These are phyloP conservation scores for Quambalaria eucalypti DNA, from an alignment of 1,284 basidiomycete genomes.

Conservation along the genomic window DNA sequence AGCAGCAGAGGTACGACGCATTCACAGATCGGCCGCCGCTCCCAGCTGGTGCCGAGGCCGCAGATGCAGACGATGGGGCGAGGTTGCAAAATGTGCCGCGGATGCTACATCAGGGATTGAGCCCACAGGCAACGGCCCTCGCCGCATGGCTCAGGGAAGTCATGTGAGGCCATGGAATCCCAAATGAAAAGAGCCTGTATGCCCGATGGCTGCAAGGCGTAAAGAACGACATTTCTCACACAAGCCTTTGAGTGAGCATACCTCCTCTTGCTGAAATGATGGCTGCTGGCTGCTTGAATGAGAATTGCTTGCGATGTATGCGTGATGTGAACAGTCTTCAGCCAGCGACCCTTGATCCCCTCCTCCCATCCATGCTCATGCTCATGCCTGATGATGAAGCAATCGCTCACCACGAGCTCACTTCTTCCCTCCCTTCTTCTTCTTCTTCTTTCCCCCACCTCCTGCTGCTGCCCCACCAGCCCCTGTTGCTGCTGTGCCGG, in stretches of 20 bases:
- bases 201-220: neutral
- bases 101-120: neutral
- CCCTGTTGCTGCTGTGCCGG: neutral
- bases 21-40: neutral
- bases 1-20: neutral
- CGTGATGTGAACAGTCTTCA: no score
- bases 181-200: no score
- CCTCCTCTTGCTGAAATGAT: no score
- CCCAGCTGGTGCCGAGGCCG: neutral
- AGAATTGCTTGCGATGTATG: no score
- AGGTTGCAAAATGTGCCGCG: neutral
- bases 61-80: neutral
- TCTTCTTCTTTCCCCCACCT: slow-evolving; percentile 6
- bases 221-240: neutral
- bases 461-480: slow-evolving; percentile 1
- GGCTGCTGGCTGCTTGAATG: no score
- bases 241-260: neutral
- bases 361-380: no score
- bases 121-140: neutral
- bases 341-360: no score
- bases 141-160: neutral
- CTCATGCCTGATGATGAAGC: no score
- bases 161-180: neutral
- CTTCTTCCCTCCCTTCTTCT: slow-evolving; percentile 10
- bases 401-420: no score